Evolutionary conservation across 352 stramenopile genomes (phyloP), one percentile per base, ranked within the genome.

Genomic region (Phytophthora cajani): DNA sequence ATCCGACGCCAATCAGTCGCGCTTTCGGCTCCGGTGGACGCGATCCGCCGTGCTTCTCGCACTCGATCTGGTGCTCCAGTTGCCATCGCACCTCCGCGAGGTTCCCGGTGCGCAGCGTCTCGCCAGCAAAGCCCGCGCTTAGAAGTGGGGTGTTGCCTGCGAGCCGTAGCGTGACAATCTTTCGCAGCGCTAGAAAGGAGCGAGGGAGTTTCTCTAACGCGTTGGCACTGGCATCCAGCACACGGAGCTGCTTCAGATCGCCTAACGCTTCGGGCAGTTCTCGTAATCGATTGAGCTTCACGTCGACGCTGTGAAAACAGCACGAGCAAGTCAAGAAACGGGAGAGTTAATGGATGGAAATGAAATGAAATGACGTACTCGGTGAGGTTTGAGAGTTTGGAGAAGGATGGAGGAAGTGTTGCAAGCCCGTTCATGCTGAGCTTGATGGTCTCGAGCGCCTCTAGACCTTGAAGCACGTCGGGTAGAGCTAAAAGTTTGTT

Each of bases 251-350:
- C 3, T 58, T 52, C 2, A 94, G 60, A n/a, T 76, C 64, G 11
- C 84, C 82, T 49, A 94, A 73, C 10, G 74, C 54, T 4, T 75
- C 61, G 0, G 84, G 84, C 0, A 94, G 59, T 16, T 63, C 47
- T 63, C 71, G 62, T 50, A 94, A 72, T 0, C 82, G 82, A 73
- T 94, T 94, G 27, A 93, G 69, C 58, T 92, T 94, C 17, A 93
- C 53, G 64, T 94, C 87, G 25, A 93, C 67, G 25, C 82, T 56
- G 6, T 6, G 54, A 54, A 55, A 52, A 25, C 5, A 4, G 25
- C 9, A 19, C 1, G 32, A 55, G 9, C 61, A 25, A 42, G 14
- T 58, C 1, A 62, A 33, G 32, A 19, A 47, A 25, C 33, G 9
- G 5, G 5, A 47, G 14, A 47, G 14, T 47, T 19, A 0, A 47